A percentile compares a stretch with the other conserved stretches of the same genome.
These are phyloP conservation scores for Cornus kousa DNA, from an alignment of 148 eudicot genomes.

Conservation along the genomic window DNA sequence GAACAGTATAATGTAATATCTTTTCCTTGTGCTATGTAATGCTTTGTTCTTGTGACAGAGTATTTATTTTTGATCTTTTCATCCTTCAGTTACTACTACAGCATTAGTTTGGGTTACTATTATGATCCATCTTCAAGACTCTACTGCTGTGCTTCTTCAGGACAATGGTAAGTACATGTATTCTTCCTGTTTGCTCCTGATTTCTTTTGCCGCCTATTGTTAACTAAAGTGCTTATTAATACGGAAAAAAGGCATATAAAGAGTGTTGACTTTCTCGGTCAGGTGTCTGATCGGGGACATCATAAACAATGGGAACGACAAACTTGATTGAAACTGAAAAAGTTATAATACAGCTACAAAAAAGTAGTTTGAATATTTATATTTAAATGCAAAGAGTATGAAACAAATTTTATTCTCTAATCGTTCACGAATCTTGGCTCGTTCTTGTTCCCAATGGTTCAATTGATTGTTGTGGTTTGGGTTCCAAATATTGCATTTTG, in stretches of 20 bases:
- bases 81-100: slow-evolving; percentile 79
- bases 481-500: too few relatives aligned
- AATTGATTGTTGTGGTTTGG: too few relatives aligned
- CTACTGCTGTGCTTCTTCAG: slow-evolving; percentile 71
- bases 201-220: neutral
- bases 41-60: neutral
- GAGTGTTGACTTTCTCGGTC: too few relatives aligned
- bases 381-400: too few relatives aligned
- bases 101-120: slow-evolving; percentile 82
- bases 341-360: too few relatives aligned
- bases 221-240: neutral
- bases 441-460: too few relatives aligned
- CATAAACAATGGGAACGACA: too few relatives aligned
- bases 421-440: too few relatives aligned
- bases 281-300: too few relatives aligned
- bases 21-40: neutral
- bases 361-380: too few relatives aligned
- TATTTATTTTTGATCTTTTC: neutral
- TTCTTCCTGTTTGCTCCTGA: neutral
- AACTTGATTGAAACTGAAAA: too few relatives aligned
- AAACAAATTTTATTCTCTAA: too few relatives aligned
- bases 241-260: neutral
- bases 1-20: neutral
- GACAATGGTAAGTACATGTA: slow-evolving; percentile 60
- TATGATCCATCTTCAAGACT: slow-evolving; percentile 81